Conservation (phyloP, 2,329 filamentous ascomycete species). For the Pyrenophora teres region DNA sequence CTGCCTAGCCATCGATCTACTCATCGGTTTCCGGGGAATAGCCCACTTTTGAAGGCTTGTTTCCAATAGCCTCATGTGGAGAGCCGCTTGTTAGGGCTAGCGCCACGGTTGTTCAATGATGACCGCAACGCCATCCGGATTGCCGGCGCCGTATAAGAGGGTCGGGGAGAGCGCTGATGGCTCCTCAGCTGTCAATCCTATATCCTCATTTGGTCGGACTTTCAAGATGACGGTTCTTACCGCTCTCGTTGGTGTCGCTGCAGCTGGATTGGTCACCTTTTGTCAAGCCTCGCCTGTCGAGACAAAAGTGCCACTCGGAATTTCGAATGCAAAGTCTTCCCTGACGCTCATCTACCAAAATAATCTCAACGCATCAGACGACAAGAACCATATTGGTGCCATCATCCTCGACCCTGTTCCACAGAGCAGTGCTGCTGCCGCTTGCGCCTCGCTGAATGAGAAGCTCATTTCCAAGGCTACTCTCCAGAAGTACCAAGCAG, state of each 20-base stretch:
- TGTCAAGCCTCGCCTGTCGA: slow-evolving; percentile 25
- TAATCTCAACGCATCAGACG: slow-evolving; percentile 59
- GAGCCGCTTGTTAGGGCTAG: slow-evolving; percentile 22
- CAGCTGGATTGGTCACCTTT: slow-evolving; percentile 24
- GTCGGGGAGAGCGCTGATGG: not conserved
- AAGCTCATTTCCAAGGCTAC: slow-evolving; percentile 50
- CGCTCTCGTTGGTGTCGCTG: slow-evolving; percentile 28
- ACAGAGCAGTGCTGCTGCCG: slow-evolving; percentile 46
- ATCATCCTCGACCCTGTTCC: slow-evolving; percentile 55
- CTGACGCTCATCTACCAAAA: slow-evolving; percentile 60
- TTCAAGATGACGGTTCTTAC: slow-evolving; percentile 30
- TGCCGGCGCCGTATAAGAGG: slow-evolving; percentile 32
- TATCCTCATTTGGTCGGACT: not conserved
- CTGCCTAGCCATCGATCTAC: slow-evolving; percentile 35
- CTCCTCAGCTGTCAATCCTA: slow-evolving; percentile 2
- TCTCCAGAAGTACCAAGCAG: slow-evolving; percentile 51
- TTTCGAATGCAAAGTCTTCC: slow-evolving; percentile 48
- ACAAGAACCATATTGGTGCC: slow-evolving; percentile 58
- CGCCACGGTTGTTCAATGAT: slow-evolving; percentile 16
- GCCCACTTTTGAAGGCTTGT: slow-evolving; percentile 32
- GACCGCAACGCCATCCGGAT: slow-evolving; percentile 29
- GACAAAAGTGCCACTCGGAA: slow-evolving; percentile 13
- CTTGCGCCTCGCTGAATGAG: slow-evolving; percentile 57
- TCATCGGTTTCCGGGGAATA: slow-evolving; percentile 27
- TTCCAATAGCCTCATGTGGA: slow-evolving; percentile 28